phyloP scores from a whole-genome alignment of 192 early-diverging fungal species.

The Rhizoclosmatium globosum region DNA sequence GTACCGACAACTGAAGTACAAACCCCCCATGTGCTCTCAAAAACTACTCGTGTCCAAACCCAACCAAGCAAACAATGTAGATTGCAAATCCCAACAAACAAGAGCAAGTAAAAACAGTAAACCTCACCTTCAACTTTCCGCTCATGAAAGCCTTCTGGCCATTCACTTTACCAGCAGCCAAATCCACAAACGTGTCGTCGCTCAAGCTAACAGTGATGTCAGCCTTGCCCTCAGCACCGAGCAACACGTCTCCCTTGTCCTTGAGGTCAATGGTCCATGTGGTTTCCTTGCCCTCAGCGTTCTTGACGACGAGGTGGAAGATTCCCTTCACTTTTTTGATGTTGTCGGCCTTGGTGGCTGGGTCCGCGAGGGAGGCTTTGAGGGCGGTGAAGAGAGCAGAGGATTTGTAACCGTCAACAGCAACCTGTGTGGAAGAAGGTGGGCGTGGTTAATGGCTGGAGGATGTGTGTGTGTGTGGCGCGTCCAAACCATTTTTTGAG shows the following conservation, averaged over 20 bases:
- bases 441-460: no score
- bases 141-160: conserved; percentile 58
- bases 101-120: background rate
- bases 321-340: conserved; percentile 70
- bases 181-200: conserved; percentile 53
- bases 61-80: background rate
- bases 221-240: conserved; percentile 50
- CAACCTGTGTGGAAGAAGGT: conserved; percentile 42
- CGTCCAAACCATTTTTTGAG: no score
- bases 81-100: background rate
- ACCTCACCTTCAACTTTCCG: conserved; percentile 40
- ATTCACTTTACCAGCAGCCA: conserved; percentile 58
- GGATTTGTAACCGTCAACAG: conserved; percentile 78
- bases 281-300: conserved; percentile 50
- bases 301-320: conserved; percentile 51
- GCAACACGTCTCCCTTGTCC: conserved; percentile 45
- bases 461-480: no score
- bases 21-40: no score
- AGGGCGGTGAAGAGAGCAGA: conserved; percentile 80
- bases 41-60: background rate
- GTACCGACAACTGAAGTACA: no score
- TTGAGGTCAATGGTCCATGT: conserved; percentile 59
- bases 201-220: conserved; percentile 49
- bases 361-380: conserved; percentile 61
- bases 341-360: conserved; percentile 65